Percentiles rank a stretch among this genome's conserved stretches.
Evolutionary conservation across 2,329 filamentous ascomycete species (phyloP).

Genomic region (Harringtonia lauricola): DNA sequence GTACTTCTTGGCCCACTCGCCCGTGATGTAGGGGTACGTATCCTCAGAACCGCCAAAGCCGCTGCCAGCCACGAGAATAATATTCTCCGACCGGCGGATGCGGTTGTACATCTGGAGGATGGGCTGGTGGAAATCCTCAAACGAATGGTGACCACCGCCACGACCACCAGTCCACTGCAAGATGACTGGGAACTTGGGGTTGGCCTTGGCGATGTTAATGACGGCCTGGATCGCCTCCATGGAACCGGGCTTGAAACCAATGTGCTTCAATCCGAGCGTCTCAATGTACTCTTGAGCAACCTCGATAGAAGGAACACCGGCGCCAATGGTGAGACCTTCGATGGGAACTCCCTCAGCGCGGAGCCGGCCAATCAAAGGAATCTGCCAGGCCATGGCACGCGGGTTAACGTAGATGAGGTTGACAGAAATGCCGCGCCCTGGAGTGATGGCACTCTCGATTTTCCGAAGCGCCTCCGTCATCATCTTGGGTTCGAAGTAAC

Average conservation of each 20-base stretch:
- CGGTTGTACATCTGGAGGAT: slow-evolving; percentile 85
- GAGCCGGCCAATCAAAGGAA: slow-evolving; percentile 69
- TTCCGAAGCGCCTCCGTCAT: slow-evolving; percentile 78
- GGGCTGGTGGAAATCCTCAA: slow-evolving; percentile 89
- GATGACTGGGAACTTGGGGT: slow-evolving; percentile 84
- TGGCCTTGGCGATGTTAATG: slow-evolving; percentile 89
- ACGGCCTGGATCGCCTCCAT: slow-evolving; percentile 79
- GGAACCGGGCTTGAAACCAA: slow-evolving; percentile 88
- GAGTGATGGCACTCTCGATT: slow-evolving; percentile 74
- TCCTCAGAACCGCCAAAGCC: slow-evolving; percentile 86
- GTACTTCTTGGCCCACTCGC: slow-evolving; percentile 76
- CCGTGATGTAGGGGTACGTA: slow-evolving; percentile 85
- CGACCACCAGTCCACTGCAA: slow-evolving; percentile 93
- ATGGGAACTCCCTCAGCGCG: slow-evolving; percentile 81
- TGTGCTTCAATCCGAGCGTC: slow-evolving; percentile 86
- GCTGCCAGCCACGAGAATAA: slow-evolving; percentile 81
- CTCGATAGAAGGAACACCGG: slow-evolving; percentile 86
- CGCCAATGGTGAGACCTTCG: slow-evolving; percentile 84
- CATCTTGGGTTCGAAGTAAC: slow-evolving; percentile 72
- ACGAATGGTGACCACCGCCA: slow-evolving; percentile 89
- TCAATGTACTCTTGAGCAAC: slow-evolving; percentile 90
- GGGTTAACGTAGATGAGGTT: slow-evolving; percentile 91
- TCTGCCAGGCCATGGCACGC: slow-evolving; percentile 84
- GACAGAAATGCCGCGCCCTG: slow-evolving; percentile 77
- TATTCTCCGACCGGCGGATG: slow-evolving; percentile 75